These are phyloP conservation scores for Teunomyces panamensis DNA, from an alignment of 805 yeast genomes.

Conservation along the genomic window DNA sequence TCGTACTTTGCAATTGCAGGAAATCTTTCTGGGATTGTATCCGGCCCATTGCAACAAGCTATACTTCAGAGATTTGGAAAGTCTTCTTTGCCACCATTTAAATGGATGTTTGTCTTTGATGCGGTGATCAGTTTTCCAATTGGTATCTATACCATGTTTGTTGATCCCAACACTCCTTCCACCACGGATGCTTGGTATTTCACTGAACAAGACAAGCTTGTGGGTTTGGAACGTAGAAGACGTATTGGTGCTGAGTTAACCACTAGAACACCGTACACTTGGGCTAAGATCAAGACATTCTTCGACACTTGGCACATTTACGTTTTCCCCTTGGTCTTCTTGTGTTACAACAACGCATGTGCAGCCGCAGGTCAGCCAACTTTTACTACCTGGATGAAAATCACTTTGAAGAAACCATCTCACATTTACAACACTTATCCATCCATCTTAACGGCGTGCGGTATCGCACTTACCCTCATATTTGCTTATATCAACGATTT, in stretches of 20 bases:
- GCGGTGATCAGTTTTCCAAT: conserved; percentile 36
- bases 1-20: conserved; percentile 34
- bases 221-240: conserved; percentile 44
- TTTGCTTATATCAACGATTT: conserved; percentile 33
- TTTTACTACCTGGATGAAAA: conserved; percentile 36
- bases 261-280: conserved; percentile 39
- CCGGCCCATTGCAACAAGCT: conserved; percentile 38
- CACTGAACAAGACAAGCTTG: conserved; percentile 38
- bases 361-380: conserved; percentile 35
- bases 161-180: conserved; percentile 47
- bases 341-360: conserved; percentile 35
- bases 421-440: conserved; percentile 33
- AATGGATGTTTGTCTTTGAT: conserved; percentile 48
- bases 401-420: conserved; percentile 22
- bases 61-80: conserved; percentile 18
- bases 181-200: conserved; percentile 43
- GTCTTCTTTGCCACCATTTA: conserved; percentile 29
- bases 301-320: conserved; percentile 50
- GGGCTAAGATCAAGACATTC: conserved; percentile 36
- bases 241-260: conserved; percentile 39
- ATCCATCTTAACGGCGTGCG: conserved; percentile 26
- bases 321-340: conserved; percentile 40
- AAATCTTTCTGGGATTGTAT: conserved; percentile 30
- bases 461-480: conserved; percentile 34
- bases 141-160: conserved; percentile 41